Evolutionary conservation across 2,329 filamentous ascomycete species (phyloP), one percentile per base, ranked within the genome.

Genomic region (Colletotrichum abscissum): DNA sequence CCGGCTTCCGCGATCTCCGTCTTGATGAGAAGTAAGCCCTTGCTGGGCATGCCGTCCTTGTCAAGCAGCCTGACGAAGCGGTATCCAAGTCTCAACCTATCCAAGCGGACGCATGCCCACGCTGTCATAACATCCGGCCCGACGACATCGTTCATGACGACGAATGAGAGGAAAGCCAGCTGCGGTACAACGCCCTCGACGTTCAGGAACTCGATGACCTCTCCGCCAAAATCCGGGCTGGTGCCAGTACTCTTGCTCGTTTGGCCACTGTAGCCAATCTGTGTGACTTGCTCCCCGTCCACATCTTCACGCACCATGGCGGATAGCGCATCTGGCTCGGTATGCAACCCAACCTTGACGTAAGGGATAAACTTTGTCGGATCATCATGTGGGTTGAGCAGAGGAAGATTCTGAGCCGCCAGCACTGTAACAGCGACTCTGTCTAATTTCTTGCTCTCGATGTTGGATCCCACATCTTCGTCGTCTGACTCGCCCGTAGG

Each of bases 61-160:
- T 68, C 57, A 28, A 68, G 28, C 57, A 68, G 4, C 65, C 65
- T 55, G 12, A 98, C 86, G 76, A 98, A 91, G 11, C 95, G 88
- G 76, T 94, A 93, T 0, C 96, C 96, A 38, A 89, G 85, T 73
- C 91, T 90, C 72, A 98, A 82, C 9, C 95, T 89, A 82, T 98
- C 95, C 26, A 98, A 89, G 46, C 95, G 89, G 77, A 97, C 92
- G 79, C 95, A 97, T 1, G 94, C 92, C 97, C 97, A 98, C 3
- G 93, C 94, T 9, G 95, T 92, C 70, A 98, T 83, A 72, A 92
- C 89, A 78, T 98, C 95, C 75, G 89, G 88, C 4, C 92, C 91
- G 76, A 95, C 90, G 81, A 95, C 93, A 77, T 97, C 93, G 80
- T 98, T 94, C 82, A 95, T 93, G 76, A 98, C 87, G 78, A 97